Conservation (phyloP, 108 stramenopile genomes). For the Schizochytrium sp. region DNA sequence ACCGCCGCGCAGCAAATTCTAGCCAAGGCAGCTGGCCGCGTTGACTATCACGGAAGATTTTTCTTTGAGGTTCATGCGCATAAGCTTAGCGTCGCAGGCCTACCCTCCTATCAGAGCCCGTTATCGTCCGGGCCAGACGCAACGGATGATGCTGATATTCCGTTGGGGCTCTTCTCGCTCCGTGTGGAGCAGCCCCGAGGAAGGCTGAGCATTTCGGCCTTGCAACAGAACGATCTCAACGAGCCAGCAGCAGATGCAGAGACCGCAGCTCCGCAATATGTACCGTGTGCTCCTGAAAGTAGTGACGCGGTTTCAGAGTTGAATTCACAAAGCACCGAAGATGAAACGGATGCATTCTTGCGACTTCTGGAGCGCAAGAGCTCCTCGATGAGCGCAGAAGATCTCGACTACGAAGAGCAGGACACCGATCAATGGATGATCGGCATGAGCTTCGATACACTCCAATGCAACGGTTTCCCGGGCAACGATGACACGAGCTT, state of each 20-base stretch:
- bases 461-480: not conserved
- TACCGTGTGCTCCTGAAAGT: too few species aligned
- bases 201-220: too few species aligned
- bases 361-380: not conserved
- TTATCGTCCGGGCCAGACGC: too few species aligned
- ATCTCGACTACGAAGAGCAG: not conserved
- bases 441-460: not conserved
- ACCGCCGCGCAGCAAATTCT: not conserved
- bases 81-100: not conserved
- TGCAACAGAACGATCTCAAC: too few species aligned
- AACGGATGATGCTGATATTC: too few species aligned
- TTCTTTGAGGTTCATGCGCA: conserved; percentile 2
- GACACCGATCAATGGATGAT: not conserved
- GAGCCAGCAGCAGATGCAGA: too few species aligned
- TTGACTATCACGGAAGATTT: not conserved
- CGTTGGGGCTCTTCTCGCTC: too few species aligned
- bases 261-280: too few species aligned
- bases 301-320: too few species aligned
- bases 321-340: too few species aligned
- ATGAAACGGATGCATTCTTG: too few species aligned
- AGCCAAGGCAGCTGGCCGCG: not conserved
- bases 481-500: not conserved
- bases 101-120: not conserved
- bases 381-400: not conserved
- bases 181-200: too few species aligned